Percentiles rank a stretch among this genome's conserved stretches.
Conservation (phyloP, 2,329 filamentous ascomycete species). For the Calonectria fujianensis region DNA sequence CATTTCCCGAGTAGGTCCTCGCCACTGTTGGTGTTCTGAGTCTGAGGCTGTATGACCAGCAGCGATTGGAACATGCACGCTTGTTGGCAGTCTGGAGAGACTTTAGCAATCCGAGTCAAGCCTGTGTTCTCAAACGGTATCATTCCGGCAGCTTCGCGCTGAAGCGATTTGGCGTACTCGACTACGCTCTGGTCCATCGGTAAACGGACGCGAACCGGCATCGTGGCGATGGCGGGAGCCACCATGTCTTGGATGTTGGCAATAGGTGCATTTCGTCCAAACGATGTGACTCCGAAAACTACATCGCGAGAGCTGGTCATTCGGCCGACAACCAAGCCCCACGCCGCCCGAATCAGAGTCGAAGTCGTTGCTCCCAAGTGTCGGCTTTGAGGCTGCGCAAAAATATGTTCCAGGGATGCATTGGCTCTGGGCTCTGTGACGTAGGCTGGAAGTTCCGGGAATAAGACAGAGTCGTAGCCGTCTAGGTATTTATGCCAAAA, state of each 20-base stretch:
- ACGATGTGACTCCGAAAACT: slow-evolving; percentile 51
- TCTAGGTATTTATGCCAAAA: slow-evolving; percentile 36
- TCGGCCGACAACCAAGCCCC: slow-evolving; percentile 50
- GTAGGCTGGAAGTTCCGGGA: slow-evolving; percentile 27
- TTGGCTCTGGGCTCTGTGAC: slow-evolving; percentile 24
- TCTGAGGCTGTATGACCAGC: slow-evolving; percentile 33
- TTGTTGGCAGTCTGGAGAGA: background rate
- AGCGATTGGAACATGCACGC: slow-evolving; percentile 38
- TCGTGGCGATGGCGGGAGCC: slow-evolving; percentile 40
- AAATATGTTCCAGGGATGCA: slow-evolving; percentile 1
- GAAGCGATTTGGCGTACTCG: slow-evolving; percentile 62
- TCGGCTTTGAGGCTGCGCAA: background rate
- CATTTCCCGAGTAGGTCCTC: background rate
- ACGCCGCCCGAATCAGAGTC: slow-evolving; percentile 53
- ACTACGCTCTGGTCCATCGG: slow-evolving; percentile 56
- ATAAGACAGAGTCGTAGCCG: slow-evolving; percentile 1
- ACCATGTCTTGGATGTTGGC: slow-evolving; percentile 47
- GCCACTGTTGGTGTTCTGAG: background rate
- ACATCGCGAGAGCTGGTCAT: slow-evolving; percentile 48
- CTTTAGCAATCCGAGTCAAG: slow-evolving; percentile 27
- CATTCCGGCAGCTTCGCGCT: slow-evolving; percentile 39
- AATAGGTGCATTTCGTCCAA: slow-evolving; percentile 52
- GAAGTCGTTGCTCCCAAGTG: slow-evolving; percentile 34
- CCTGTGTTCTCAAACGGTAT: slow-evolving; percentile 40
- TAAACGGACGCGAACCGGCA: slow-evolving; percentile 47